A percentile compares a stretch with the other conserved stretches of the same genome.
These are phyloP conservation scores for Grigorovia transvaalensis DNA, from an alignment of 805 yeast genomes.

Conservation along the genomic window DNA sequence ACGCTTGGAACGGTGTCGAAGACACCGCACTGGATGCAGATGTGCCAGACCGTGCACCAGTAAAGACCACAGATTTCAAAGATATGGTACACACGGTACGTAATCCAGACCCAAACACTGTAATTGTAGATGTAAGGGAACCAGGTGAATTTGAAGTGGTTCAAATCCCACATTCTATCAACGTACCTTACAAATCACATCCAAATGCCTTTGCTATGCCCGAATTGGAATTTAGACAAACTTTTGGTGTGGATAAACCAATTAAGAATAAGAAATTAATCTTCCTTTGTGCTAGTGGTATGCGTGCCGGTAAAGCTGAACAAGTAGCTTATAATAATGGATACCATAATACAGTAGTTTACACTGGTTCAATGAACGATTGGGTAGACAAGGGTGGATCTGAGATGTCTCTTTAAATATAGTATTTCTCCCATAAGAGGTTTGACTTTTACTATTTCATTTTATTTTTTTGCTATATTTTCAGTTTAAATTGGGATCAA, in stretches of 20 bases:
- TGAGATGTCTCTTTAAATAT: conserved; percentile 10
- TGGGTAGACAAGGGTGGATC: conserved; percentile 41
- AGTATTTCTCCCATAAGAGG: no score
- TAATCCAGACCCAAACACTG: conserved; percentile 34
- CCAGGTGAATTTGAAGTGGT: conserved; percentile 64
- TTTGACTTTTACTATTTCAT: no score
- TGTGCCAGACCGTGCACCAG: neutral
- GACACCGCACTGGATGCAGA: neutral
- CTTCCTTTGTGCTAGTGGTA: conserved; percentile 82
- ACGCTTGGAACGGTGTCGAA: conserved; percentile 23
- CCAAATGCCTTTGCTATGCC: conserved; percentile 76
- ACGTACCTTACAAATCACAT: conserved; percentile 71
- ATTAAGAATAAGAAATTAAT: conserved; percentile 49
- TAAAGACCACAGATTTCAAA: conserved; percentile 36
- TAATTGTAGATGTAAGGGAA: conserved; percentile 78
- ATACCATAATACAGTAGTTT: conserved; percentile 63
- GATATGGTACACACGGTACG: conserved; percentile 39
- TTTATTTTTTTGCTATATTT: neutral
- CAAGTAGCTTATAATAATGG: conserved; percentile 78
- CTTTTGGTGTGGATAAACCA: conserved; percentile 73
- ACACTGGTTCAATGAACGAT: conserved; percentile 73
- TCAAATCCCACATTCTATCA: conserved; percentile 70
- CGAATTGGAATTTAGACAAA: conserved; percentile 56
- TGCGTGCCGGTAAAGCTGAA: conserved; percentile 72
- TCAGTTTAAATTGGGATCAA: neutral